phyloP scores from a whole-genome alignment of 148 eudicot genomes.

The Chenopodium quinoa region DNA sequence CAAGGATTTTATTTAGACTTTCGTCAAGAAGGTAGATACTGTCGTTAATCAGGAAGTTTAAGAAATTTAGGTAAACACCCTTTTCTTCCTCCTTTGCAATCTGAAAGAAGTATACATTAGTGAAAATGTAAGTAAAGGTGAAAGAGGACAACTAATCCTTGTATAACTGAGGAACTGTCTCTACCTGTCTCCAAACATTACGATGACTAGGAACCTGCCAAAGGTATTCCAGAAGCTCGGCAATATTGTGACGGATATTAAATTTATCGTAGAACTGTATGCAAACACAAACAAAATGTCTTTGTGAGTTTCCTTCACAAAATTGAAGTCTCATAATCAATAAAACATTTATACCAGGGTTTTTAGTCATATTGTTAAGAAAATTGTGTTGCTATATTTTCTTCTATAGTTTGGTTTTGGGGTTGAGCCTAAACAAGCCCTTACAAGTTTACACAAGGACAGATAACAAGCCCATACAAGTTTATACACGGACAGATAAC shows the following conservation, averaged over 20 bases:
- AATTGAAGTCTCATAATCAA: neutral
- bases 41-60: constrained; percentile 88
- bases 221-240: constrained; percentile 91
- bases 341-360: neutral
- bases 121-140: neutral
- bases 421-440: neutral
- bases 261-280: constrained; percentile 97
- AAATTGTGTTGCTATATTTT: neutral
- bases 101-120: constrained; percentile 37
- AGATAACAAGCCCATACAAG: neutral
- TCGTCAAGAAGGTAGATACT: constrained; percentile 95
- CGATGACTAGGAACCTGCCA: constrained; percentile 99
- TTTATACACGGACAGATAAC: neutral
- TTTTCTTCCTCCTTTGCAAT: constrained; percentile 96
- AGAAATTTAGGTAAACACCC: constrained; percentile 94
- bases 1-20: constrained; percentile 97
- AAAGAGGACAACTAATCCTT: neutral
- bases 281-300: constrained; percentile 15
- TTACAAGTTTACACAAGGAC: neutral
- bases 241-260: constrained; percentile 95
- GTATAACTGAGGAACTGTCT: neutral
- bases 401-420: neutral
- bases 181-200: constrained; percentile 87
- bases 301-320: neutral
- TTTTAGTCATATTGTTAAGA: neutral